Base-by-base conservation (phyloP, 2,329 filamentous ascomycete genomes). In the Cytospora leucostoma region DNA sequence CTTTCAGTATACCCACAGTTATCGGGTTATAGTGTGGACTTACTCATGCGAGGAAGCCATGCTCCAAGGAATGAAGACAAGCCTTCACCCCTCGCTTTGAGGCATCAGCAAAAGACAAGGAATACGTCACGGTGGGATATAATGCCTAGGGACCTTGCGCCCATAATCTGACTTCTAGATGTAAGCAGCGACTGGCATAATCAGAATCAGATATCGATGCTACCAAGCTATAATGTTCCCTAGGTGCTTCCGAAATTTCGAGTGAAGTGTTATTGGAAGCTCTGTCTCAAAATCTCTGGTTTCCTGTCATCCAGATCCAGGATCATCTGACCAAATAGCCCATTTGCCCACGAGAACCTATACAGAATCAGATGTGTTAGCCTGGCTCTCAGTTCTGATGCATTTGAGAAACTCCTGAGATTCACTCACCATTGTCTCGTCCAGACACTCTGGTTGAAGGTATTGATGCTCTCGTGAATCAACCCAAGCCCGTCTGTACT, bases 291-390 rank as follows among this genome's bases (percentile, higher is more conserved):
- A 4, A 79, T 67, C 6, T 87, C 77, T 7, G 90, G 90, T 72
- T 89, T 90, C 73, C 90, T 80, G 65, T 82, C 79, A n/a, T 87
- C 86, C 62, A 95, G 72, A 75, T 93, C 89, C 61, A 95, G 75
- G 34, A 96, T 85, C 65, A 91, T 90, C 77, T 94, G 88, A n/a
- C 91, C 90, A 73, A 93, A 94, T 21, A 96, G 84, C 0, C 89
- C 91, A 72, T 95, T 95, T n/a, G 91, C 91, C 92, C 92, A 95
- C 1, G 91, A 89, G 72, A 96, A 95, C 90, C 90, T 92, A 65
- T 79, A 81, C 19, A 47, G 8, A 3, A 1, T 3, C n/a, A 40
- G n/a, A 60, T 63, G 37, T 66, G 67, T 59, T 19, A 61, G 35
- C 44, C 50, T 27, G 5, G 2, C 50, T 50, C 52, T 6, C 17